phyloP scores from a whole-genome alignment of 179 eudicot genomes.

The Spinacia oleracea region DNA sequence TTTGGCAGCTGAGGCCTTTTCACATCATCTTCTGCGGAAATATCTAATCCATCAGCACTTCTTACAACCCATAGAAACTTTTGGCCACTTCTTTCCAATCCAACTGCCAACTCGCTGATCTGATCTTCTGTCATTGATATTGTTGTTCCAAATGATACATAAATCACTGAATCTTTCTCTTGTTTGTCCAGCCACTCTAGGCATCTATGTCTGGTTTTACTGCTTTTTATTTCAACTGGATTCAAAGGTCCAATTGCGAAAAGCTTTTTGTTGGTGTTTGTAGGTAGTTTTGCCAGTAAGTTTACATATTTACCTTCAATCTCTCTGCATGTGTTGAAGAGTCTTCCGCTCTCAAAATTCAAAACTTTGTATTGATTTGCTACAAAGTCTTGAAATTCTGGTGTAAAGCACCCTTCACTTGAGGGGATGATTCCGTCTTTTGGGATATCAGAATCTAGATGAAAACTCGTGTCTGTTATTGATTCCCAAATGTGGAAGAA shows the following conservation, averaged over 20 bases:
- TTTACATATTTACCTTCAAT: constrained; percentile 41
- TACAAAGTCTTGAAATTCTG: constrained; percentile 33
- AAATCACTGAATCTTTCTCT: constrained; percentile 40
- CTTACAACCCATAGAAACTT: constrained; percentile 4
- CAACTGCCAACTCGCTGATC: neutral
- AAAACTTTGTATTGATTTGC: constrained; percentile 14
- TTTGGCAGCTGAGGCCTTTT: neutral
- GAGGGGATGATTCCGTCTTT: constrained; percentile 29
- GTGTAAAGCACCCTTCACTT: constrained; percentile 29
- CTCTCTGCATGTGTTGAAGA: constrained; percentile 36
- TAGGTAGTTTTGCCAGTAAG: constrained; percentile 27
- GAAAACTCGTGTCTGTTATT: constrained; percentile 24
- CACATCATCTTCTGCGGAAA: neutral
- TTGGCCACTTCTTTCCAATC: neutral
- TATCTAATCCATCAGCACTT: neutral
- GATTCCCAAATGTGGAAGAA: constrained; percentile 30
- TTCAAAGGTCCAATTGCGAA: constrained; percentile 45
- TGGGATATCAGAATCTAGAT: constrained; percentile 23
- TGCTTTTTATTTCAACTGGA: neutral
- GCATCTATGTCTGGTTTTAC: constrained; percentile 29
- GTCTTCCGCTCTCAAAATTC: constrained; percentile 29
- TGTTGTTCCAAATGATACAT: constrained; percentile 56
- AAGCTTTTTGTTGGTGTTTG: constrained; percentile 24
- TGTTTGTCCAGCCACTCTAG: constrained; percentile 60
- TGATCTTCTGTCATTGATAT: constrained; percentile 28